These are phyloP conservation scores for Saprolegnia parasitica DNA, from an alignment of 352 stramenopile genomes.

Conservation along the genomic window DNA sequence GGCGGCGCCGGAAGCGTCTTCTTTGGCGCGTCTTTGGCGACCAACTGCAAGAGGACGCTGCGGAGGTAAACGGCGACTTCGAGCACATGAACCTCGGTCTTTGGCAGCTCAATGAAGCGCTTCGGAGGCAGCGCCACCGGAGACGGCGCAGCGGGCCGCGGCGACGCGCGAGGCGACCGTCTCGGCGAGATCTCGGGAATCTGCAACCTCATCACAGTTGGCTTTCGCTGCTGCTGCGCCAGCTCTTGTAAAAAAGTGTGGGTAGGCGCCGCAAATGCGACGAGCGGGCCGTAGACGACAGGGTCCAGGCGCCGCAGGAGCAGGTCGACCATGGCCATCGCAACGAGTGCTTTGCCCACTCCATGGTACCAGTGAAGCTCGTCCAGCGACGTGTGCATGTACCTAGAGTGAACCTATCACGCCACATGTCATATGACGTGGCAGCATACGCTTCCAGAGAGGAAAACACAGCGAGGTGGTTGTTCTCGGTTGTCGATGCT, in stretches of 20 bases:
- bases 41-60: slow-evolving; percentile 2
- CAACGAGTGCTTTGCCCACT: slow-evolving; percentile 14
- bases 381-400: background rate
- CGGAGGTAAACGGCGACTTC: slow-evolving; percentile 20
- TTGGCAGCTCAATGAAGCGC: slow-evolving; percentile 25
- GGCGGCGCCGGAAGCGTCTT: background rate
- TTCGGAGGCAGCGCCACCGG: background rate
- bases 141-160: too few species aligned
- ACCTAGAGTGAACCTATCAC: slow-evolving; percentile 11
- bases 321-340: slow-evolving; percentile 15
- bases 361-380: slow-evolving; percentile 18
- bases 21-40: background rate
- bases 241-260: background rate
- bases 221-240: background rate
- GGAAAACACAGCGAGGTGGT: background rate
- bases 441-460: slow-evolving; percentile 1
- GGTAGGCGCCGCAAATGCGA: background rate
- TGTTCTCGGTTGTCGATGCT: slow-evolving; percentile 16
- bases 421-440: background rate
- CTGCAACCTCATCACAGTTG: background rate
- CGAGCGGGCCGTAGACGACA: background rate
- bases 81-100: slow-evolving; percentile 17
- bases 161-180: background rate
- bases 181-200: background rate
- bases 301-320: slow-evolving; percentile 14